phyloP scores from a whole-genome alignment of 768 basidiomycete genomes.

The Rhizopogon vinicolor region DNA sequence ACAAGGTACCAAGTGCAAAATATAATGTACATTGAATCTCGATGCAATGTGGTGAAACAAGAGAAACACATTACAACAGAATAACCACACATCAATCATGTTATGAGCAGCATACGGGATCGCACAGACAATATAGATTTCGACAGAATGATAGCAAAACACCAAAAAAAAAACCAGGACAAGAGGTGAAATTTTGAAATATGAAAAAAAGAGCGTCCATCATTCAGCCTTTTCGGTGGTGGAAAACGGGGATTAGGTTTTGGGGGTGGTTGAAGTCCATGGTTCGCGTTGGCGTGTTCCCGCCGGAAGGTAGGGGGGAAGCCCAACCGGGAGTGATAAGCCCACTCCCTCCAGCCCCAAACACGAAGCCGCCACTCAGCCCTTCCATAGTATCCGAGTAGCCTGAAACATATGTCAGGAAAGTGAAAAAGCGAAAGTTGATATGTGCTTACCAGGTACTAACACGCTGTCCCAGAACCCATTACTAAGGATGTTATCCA shows the following conservation, averaged over 20 bases:
- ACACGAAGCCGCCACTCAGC: slow-evolving; percentile 81
- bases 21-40: neutral
- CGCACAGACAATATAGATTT: neutral
- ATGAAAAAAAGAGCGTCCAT: neutral
- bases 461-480: slow-evolving; percentile 88
- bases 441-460: slow-evolving; percentile 62
- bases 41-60: neutral
- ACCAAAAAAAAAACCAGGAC: neutral
- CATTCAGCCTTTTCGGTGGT: slow-evolving; percentile 22
- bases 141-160: neutral
- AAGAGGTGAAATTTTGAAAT: neutral
- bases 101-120: neutral
- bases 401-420: slow-evolving; percentile 36
- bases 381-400: slow-evolving; percentile 80
- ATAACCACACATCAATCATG: neutral
- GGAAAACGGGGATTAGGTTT: slow-evolving; percentile 18
- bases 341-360: slow-evolving; percentile 78
- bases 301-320: slow-evolving; percentile 57
- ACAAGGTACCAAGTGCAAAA: no score
- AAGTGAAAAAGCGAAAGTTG: neutral
- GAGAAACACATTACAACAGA: neutral
- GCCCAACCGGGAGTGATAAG: slow-evolving; percentile 71
- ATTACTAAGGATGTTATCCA: slow-evolving; percentile 77
- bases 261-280: slow-evolving; percentile 24
- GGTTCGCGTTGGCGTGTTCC: slow-evolving; percentile 33